Evolutionary conservation across 2,329 filamentous ascomycete genomes (phyloP).

Genomic region (Myriosclerotinia duriaeana): DNA sequence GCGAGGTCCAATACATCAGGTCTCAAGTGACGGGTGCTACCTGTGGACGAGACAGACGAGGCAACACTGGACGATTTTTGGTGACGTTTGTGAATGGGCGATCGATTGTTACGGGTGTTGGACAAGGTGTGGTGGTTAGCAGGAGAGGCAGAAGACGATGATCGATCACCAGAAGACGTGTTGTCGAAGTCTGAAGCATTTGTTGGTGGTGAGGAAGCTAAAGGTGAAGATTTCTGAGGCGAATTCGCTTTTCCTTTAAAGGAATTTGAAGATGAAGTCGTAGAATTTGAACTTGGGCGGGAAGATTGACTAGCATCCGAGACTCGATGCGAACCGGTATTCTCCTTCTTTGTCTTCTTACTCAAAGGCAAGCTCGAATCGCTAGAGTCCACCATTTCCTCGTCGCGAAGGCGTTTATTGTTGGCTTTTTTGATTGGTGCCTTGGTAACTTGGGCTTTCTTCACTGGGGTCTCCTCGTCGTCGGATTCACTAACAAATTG

Average conservation of each 20-base stretch:
- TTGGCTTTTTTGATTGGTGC: slow-evolving; percentile 42
- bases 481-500: slow-evolving; percentile 41
- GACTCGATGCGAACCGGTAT: slow-evolving; percentile 45
- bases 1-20: slow-evolving; percentile 54
- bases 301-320: slow-evolving; percentile 53
- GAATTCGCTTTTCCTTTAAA: slow-evolving; percentile 51
- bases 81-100: slow-evolving; percentile 38
- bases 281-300: slow-evolving; percentile 43
- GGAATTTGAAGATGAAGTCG: slow-evolving; percentile 43
- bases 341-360: slow-evolving; percentile 37
- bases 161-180: slow-evolving; percentile 35
- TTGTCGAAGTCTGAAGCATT: slow-evolving; percentile 62
- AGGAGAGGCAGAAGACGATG: slow-evolving; percentile 36
- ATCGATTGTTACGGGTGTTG: slow-evolving; percentile 32
- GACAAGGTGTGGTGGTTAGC: slow-evolving; percentile 22
- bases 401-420: slow-evolving; percentile 54
- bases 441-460: slow-evolving; percentile 36
- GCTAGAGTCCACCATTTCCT: slow-evolving; percentile 34
- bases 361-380: slow-evolving; percentile 37
- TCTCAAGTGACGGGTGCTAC: slow-evolving; percentile 42
- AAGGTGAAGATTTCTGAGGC: slow-evolving; percentile 61
- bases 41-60: slow-evolving; percentile 36
- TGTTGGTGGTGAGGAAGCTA: slow-evolving; percentile 64
- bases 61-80: slow-evolving; percentile 40
- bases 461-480: slow-evolving; percentile 32